phyloP scores from a whole-genome alignment of 768 basidiomycete species.

The Nidularia pulvinata region DNA sequence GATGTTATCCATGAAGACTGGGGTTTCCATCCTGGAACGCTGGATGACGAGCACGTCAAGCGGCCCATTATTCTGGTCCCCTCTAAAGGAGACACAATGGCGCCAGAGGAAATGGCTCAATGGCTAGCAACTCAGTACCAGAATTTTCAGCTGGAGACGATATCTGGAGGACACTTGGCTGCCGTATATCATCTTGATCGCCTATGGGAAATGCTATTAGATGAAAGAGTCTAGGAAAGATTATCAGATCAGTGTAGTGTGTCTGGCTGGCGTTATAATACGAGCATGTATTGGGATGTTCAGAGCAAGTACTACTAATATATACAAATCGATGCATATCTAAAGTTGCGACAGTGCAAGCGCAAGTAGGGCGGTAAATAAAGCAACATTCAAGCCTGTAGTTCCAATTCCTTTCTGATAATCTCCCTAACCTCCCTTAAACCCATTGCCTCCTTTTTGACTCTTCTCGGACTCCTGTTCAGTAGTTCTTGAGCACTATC shows the following conservation, averaged over 20 bases:
- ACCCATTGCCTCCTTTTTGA: constrained; percentile 72
- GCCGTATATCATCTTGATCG: constrained; percentile 42
- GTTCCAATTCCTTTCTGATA: constrained; percentile 76
- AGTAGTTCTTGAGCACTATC: constrained; percentile 63
- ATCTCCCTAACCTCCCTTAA: constrained; percentile 81
- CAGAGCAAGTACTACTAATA: no score
- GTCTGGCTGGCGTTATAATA: no score
- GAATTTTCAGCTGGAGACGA: constrained; percentile 34
- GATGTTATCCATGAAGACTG: constrained; percentile 48
- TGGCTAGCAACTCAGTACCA: constrained; percentile 49
- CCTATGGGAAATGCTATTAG: constrained; percentile 38
- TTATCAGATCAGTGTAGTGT: constrained; percentile 1
- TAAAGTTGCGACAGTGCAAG: background rate
- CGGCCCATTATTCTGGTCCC: constrained; percentile 45
- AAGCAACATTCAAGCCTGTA: constrained; percentile 53
- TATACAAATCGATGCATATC: no score
- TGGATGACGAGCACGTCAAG: constrained; percentile 43
- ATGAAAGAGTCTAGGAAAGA: constrained; percentile 1
- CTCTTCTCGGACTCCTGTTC: constrained; percentile 69
- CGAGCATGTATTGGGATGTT: no score
- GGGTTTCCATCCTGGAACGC: constrained; percentile 39
- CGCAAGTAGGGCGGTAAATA: constrained; percentile 12
- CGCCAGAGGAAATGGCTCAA: constrained; percentile 39
- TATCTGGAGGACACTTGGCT: constrained; percentile 52
- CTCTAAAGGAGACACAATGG: constrained; percentile 37